These are phyloP conservation scores for Fusarium sp. DNA, from an alignment of 2,329 filamentous ascomycete genomes.

Conservation along the genomic window DNA sequence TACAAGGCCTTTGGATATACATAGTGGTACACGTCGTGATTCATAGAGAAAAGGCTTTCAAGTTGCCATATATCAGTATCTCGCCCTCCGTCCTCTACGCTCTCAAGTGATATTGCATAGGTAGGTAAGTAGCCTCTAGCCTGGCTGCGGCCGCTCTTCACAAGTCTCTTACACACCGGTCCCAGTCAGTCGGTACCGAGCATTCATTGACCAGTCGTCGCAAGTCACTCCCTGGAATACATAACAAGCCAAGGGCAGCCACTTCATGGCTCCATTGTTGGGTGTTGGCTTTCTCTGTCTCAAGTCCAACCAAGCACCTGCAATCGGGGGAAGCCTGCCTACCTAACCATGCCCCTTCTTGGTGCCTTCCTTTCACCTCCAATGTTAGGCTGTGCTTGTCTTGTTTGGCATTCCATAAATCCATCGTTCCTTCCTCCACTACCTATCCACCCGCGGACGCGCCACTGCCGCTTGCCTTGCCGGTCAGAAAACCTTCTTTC, in stretches of 20 bases:
- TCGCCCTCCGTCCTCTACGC: conserved; percentile 13
- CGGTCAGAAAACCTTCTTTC: conserved; percentile 39
- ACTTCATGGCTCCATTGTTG: conserved; percentile 18
- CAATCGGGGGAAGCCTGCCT: background rate
- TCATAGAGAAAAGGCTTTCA: background rate
- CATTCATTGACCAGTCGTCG: conserved; percentile 27
- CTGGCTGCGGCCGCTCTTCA: conserved; percentile 27
- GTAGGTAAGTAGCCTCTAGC: conserved; percentile 6
- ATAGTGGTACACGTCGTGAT: no score
- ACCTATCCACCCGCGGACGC: conserved; percentile 35
- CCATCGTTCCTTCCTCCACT: conserved; percentile 26
- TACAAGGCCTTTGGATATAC: no score
- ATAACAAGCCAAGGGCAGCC: conserved; percentile 35
- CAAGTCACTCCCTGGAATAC: conserved; percentile 31
- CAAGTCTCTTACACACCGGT: conserved; percentile 40
- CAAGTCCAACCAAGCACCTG: conserved; percentile 23
- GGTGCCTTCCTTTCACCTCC: background rate
- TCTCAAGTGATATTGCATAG: conserved; percentile 18
- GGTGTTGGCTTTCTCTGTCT: conserved; percentile 2
- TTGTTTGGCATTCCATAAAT: conserved; percentile 6
- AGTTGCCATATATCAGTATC: background rate
- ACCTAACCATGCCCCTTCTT: background rate
- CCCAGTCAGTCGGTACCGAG: conserved; percentile 40
- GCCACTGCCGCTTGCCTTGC: conserved; percentile 32
- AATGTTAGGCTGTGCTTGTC: conserved; percentile 15